These are phyloP conservation scores for Aethionema arabicum DNA, from an alignment of 345 rosid genomes.

Conservation along the genomic window DNA sequence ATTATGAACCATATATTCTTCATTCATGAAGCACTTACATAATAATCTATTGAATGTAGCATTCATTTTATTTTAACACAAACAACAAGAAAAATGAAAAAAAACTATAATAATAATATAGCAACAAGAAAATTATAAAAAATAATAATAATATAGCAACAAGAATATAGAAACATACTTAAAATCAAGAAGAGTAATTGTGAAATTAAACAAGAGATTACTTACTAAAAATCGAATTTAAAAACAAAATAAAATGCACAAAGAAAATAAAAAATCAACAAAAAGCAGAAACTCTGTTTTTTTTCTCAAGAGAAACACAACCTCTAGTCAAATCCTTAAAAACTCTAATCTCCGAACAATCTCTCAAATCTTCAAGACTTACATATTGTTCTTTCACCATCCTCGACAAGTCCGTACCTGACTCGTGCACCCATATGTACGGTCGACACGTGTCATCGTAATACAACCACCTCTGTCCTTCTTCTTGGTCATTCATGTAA, in stretches of 20 bases:
- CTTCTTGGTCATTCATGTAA: constrained; percentile 40
- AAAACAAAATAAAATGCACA: neutral
- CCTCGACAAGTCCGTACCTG: constrained; percentile 64
- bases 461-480: constrained; percentile 62
- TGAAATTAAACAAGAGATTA: no score
- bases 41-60: no score
- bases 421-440: constrained; percentile 81
- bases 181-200: no score
- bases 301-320: constrained; percentile 72
- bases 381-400: constrained; percentile 91
- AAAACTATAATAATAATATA: no score
- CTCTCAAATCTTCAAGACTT: constrained; percentile 78
- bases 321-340: constrained; percentile 71
- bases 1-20: no score
- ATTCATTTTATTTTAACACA: no score
- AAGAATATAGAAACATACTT: no score
- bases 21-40: no score
- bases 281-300: constrained; percentile 58
- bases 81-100: no score
- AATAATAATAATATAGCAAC: no score
- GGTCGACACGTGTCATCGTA: constrained; percentile 76
- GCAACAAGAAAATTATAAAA: no score
- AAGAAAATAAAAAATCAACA: constrained; percentile 44
- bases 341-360: constrained; percentile 77
- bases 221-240: no score